phyloP scores from a whole-genome alignment of 2,329 filamentous ascomycete species.

The Talaromyces funiculosus region DNA sequence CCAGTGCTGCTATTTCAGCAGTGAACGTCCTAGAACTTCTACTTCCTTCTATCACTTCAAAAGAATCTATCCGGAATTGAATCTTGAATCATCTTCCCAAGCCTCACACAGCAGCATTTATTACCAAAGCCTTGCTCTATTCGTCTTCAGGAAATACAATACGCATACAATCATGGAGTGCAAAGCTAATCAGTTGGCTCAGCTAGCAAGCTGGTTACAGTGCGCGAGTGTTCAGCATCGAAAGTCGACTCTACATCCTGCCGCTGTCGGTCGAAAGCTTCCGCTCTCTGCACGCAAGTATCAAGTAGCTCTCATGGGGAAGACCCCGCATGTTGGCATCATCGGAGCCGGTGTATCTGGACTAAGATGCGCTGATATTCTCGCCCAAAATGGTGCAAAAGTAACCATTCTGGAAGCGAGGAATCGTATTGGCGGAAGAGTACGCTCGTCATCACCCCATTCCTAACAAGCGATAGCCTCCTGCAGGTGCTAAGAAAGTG shows the following conservation, averaged over 20 bases:
- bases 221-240: constrained; percentile 2
- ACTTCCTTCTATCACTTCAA: neutral
- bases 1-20: neutral
- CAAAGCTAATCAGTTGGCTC: constrained; percentile 15
- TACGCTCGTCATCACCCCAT: constrained; percentile 25
- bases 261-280: constrained; percentile 14
- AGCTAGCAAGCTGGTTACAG: constrained; percentile 9
- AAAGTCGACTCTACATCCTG: constrained; percentile 3
- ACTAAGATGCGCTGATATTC: constrained; percentile 54
- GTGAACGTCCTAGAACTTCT: neutral
- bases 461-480: constrained; percentile 10
- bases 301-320: constrained; percentile 27
- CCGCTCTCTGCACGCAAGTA: constrained; percentile 11
- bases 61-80: neutral
- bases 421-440: constrained; percentile 54
- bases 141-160: neutral
- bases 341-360: constrained; percentile 58
- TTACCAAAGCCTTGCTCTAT: neutral
- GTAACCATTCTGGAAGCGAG: constrained; percentile 59
- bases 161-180: constrained; percentile 14
- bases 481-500: neutral
- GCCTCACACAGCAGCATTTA: neutral
- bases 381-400: constrained; percentile 49
- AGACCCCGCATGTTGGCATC: constrained; percentile 49
- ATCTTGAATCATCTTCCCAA: neutral